These are phyloP conservation scores for Heliosperma pusillum DNA, from an alignment of 148 eudicot genomes.

Conservation along the genomic window DNA sequence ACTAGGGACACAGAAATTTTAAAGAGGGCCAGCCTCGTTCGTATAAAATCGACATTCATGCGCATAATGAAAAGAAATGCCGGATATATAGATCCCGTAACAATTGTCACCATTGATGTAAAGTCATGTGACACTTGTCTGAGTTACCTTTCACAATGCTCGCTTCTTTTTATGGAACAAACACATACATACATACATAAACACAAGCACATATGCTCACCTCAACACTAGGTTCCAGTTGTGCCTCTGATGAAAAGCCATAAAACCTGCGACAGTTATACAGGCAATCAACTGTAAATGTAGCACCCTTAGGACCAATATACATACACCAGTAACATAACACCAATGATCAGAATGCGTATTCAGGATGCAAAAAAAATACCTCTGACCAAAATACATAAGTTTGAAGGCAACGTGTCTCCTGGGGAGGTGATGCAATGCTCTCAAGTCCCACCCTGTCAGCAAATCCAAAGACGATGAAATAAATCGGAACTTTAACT, in stretches of 20 bases:
- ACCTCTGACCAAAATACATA: constrained; percentile 98
- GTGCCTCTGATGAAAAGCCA: constrained; percentile 94
- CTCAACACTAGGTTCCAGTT: constrained; percentile 93
- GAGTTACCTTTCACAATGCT: background rate
- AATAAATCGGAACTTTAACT: background rate
- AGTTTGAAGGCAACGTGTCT: constrained; percentile 79
- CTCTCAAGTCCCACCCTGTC: constrained; percentile 37
- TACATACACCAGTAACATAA: background rate
- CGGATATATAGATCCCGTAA: background rate
- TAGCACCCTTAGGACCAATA: background rate
- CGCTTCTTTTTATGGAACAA: background rate
- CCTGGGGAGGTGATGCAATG: constrained; percentile 37
- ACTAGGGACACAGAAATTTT: background rate
- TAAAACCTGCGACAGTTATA: constrained; percentile 54
- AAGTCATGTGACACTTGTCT: background rate
- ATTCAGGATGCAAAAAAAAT: background rate
- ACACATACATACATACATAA: background rate
- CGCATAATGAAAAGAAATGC: background rate
- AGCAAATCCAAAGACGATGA: background rate
- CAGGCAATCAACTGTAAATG: constrained; percentile 8
- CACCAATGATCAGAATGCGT: background rate
- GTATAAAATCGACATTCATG: background rate
- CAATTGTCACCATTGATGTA: background rate
- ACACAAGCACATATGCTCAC: constrained; percentile 31
- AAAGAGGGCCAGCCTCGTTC: background rate